Evolutionary conservation across 352 stramenopile species (phyloP).

Genomic region (Phytophthora cryptogea): DNA sequence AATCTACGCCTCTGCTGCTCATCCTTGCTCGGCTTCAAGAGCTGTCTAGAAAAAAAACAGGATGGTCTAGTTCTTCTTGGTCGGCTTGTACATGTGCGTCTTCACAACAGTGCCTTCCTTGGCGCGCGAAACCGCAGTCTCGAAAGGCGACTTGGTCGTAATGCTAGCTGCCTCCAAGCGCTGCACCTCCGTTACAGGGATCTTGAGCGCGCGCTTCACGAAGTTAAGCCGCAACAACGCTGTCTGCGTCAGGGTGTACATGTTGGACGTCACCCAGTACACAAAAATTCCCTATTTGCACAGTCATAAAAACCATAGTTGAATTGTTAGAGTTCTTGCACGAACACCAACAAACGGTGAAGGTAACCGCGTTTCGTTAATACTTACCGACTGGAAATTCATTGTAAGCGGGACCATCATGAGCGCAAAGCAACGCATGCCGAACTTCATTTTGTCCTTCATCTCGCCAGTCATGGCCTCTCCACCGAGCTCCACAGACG

Average conservation of each 20-base stretch:
- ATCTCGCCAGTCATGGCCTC: constrained; percentile 67
- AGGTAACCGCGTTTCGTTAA: neutral
- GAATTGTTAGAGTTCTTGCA: neutral
- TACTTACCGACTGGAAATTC: constrained; percentile 80
- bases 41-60: constrained; percentile 17
- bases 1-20: constrained; percentile 3
- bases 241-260: constrained; percentile 75
- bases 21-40: constrained; percentile 6
- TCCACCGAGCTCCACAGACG: constrained; percentile 74
- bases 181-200: constrained; percentile 53
- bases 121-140: constrained; percentile 67
- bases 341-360: neutral
- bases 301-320: constrained; percentile 2
- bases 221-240: constrained; percentile 55
- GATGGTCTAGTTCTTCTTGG: constrained; percentile 28
- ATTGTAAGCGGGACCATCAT: constrained; percentile 79
- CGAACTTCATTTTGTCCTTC: constrained; percentile 77
- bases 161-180: constrained; percentile 38
- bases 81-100: constrained; percentile 72
- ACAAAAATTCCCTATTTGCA: constrained; percentile 75
- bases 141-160: constrained; percentile 63
- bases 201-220: constrained; percentile 59
- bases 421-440: constrained; percentile 74
- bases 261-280: constrained; percentile 89
- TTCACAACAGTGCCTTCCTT: constrained; percentile 72